Percentiles rank a stretch among this genome's conserved stretches.
phyloP scores from a whole-genome alignment of 768 basidiomycete species.

The Bullera alba region DNA sequence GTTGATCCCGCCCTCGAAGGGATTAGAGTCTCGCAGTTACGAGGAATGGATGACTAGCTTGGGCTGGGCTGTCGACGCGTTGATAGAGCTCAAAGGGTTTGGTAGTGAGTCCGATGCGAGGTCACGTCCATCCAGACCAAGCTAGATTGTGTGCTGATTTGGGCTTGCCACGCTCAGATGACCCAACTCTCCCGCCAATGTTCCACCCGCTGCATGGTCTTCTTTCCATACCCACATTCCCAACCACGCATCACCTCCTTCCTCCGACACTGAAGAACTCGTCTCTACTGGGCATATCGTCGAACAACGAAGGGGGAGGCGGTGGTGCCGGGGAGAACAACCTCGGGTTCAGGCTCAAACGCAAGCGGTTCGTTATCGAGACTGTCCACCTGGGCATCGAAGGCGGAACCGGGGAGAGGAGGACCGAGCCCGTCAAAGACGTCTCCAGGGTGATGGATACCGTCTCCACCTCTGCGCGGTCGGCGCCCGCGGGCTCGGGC shows the following conservation, averaged over 20 bases:
- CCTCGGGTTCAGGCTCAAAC: constrained; percentile 83
- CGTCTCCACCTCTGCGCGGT: background rate
- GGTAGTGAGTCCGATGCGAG: constrained; percentile 62
- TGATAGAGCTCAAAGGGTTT: constrained; percentile 68
- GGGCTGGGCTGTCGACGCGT: constrained; percentile 70
- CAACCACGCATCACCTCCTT: constrained; percentile 64
- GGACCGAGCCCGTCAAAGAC: constrained; percentile 34
- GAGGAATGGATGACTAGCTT: constrained; percentile 70
- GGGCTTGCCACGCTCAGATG: constrained; percentile 50
- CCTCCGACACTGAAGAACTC: constrained; percentile 78
- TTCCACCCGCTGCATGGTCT: constrained; percentile 86
- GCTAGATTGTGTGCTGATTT: background rate
- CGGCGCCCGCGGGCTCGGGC: background rate
- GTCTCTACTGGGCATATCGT: constrained; percentile 65
- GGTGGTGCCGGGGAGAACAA: constrained; percentile 83
- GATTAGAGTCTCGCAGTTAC: constrained; percentile 7
- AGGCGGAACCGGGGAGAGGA: constrained; percentile 45
- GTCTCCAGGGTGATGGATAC: constrained; percentile 5
- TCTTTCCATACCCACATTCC: constrained; percentile 67
- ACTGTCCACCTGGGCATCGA: constrained; percentile 62
- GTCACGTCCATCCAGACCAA: constrained; percentile 11
- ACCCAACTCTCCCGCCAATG: constrained; percentile 63
- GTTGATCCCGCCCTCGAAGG: constrained; percentile 40
- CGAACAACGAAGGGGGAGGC: constrained; percentile 48
- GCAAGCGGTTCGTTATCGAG: constrained; percentile 80